Evolutionary conservation across 2,329 filamentous ascomycete species (phyloP).

Genomic region (Exophiala calicioides): DNA sequence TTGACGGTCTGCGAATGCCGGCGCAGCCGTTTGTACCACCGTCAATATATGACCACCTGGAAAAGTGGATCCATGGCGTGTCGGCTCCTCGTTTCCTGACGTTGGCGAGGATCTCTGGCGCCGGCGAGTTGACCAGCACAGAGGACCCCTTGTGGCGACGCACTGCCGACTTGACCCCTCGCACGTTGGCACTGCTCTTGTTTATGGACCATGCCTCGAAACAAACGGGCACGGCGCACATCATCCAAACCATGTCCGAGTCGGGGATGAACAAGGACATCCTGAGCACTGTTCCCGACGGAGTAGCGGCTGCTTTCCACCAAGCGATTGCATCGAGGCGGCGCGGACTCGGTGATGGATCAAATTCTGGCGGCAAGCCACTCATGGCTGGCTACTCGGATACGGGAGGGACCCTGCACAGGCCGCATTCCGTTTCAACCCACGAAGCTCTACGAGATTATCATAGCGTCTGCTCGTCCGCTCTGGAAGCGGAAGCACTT

Average conservation of each 20-base stretch:
- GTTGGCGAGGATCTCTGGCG: slow-evolving; percentile 51
- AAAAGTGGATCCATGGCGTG: slow-evolving; percentile 31
- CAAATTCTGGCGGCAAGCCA: too few species aligned
- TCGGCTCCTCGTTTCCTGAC: slow-evolving; percentile 48
- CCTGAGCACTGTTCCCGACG: slow-evolving; percentile 85
- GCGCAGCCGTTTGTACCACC: slow-evolving; percentile 58
- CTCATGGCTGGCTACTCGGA: too few species aligned
- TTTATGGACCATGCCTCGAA: slow-evolving; percentile 7
- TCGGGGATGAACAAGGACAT: slow-evolving; percentile 56
- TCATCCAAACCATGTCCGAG: slow-evolving; percentile 45
- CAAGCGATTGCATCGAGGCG: slow-evolving; percentile 68
- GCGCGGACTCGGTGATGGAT: not conserved
- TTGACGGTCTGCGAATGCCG: slow-evolving; percentile 47
- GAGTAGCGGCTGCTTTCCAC: slow-evolving; percentile 75
- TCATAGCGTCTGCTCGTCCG: slow-evolving; percentile 67
- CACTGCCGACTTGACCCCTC: slow-evolving; percentile 15
- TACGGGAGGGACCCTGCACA: slow-evolving; percentile 4
- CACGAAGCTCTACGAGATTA: slow-evolving; percentile 73
- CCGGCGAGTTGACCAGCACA: slow-evolving; percentile 3
- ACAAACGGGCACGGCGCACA: slow-evolving; percentile 5
- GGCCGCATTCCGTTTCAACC: slow-evolving; percentile 6
- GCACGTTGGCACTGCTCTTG: slow-evolving; percentile 18
- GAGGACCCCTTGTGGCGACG: slow-evolving; percentile 9
- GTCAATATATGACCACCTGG: slow-evolving; percentile 59
- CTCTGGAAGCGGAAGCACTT: slow-evolving; percentile 50